Base-by-base conservation (phyloP, 768 basidiomycete species). In the Mycena rosella region DNA sequence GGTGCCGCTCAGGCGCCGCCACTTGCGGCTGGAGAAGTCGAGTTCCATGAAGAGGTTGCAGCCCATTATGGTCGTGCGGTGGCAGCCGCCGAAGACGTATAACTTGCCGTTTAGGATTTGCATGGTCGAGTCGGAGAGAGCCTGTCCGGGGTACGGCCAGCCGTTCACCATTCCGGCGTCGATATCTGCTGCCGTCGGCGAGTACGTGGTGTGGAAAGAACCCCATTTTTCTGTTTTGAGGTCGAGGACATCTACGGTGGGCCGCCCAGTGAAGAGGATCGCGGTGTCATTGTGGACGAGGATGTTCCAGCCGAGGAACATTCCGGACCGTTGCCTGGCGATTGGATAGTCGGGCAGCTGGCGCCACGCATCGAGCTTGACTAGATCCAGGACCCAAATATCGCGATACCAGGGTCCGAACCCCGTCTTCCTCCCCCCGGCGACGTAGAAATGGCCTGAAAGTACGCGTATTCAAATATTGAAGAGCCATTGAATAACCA, bases 161-260 rank as follows among this genome's bases (percentile, higher is more conserved):
- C 38, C 53, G 17, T 65, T 68, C 7, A 58, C 53, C 27, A 67
- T 47, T 1, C 66, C 66, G 1, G 66, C 55, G 9, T 2, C 47
- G n/a, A 57, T n/a, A 26, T 67, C 66, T 2, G 60, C 55, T 13
- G 60, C 13, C 13, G 54, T 67, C 1, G 66, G 48, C 14, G 65
- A 66, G 53, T 72, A 80, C 17, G 30, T 76, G 27, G 77, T 80
- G 44, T 42, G 52, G 49, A 82, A 69, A 6, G 65, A 61, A 1
- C 73, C 73, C 83, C 83, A 84, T 3, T 26, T 71, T 45, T 82
- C 77, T 0, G 72, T 76, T 20, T 57, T 64, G 20, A 84, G 78
- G 63, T 84, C 81, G 62, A 82, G 81, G 65, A 70, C 78, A 40
- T 79, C 78, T 52, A 83, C 52, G 0, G 63, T 60, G 0, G 68